These are phyloP conservation scores for Scheffersomyces stambukii DNA, from an alignment of 1,139 yeast genomes.

Conservation along the genomic window DNA sequence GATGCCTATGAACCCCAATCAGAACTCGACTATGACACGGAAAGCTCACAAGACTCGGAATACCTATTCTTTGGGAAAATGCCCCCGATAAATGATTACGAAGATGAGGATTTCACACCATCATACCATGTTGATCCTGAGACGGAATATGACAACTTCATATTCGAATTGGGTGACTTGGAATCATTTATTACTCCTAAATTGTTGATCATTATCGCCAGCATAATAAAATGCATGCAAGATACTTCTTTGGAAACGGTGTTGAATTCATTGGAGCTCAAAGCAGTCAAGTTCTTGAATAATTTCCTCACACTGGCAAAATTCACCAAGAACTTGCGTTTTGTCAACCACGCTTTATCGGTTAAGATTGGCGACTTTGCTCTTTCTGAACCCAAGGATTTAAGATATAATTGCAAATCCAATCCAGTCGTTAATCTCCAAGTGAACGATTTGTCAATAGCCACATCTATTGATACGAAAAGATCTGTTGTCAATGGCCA, in stretches of 20 bases:
- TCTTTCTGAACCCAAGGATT: constrained; percentile 14
- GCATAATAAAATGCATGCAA: constrained; percentile 27
- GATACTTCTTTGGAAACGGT: constrained; percentile 42
- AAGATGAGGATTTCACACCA: constrained; percentile 44
- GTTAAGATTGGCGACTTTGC: constrained; percentile 42
- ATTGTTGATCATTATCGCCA: constrained; percentile 26
- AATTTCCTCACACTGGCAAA: constrained; percentile 31
- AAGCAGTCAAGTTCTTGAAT: constrained; percentile 47
- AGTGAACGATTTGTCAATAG: constrained; percentile 36
- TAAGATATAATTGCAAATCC: constrained; percentile 14
- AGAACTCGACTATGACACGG: constrained; percentile 1
- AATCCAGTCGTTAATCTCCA: constrained; percentile 23
- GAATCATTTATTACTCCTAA: constrained; percentile 35
- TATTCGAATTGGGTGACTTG: constrained; percentile 49
- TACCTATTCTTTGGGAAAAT: constrained; percentile 3
- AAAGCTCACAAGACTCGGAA: constrained; percentile 1
- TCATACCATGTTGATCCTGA: constrained; percentile 34
- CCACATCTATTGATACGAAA: constrained; percentile 18
- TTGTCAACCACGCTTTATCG: constrained; percentile 48
- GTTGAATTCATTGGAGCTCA: constrained; percentile 63
- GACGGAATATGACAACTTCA: constrained; percentile 51
- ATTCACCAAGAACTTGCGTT: constrained; percentile 40
- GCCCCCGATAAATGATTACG: constrained; percentile 33
- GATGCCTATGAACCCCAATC: constrained; percentile 6
- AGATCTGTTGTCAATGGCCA: constrained; percentile 8